A percentile compares a stretch with the other conserved stretches of the same genome.
These are phyloP conservation scores for Leccinum sublutescens DNA, from an alignment of 768 basidiomycete genomes.

Conservation along the genomic window DNA sequence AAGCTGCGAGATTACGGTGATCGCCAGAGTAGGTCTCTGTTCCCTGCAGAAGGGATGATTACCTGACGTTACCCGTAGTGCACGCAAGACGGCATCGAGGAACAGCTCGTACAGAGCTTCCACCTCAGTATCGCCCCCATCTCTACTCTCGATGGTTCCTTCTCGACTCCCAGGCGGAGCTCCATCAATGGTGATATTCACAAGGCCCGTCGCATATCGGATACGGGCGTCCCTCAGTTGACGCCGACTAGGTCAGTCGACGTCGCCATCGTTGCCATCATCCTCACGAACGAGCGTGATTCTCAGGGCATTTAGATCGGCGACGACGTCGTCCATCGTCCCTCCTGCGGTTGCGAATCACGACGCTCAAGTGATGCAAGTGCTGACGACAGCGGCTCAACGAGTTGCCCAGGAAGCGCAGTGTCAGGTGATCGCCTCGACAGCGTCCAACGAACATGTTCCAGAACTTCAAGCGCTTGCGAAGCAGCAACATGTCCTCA, in stretches of 20 bases:
- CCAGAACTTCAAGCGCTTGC: conserved; percentile 64
- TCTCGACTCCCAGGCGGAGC: conserved; percentile 44
- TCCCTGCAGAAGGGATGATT: not conserved
- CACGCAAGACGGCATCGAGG: conserved; percentile 72
- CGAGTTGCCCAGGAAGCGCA: conserved; percentile 75
- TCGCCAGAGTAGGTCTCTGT: conserved; percentile 61
- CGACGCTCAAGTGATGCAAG: conserved; percentile 74
- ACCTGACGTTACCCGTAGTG: conserved; percentile 36
- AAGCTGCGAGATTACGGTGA: conserved; percentile 69
- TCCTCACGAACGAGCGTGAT: conserved; percentile 7
- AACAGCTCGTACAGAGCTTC: conserved; percentile 63
- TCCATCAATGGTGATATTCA: conserved; percentile 45
- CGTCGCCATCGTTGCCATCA: not conserved
- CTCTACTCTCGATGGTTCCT: conserved; percentile 46
- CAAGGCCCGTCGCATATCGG: conserved; percentile 42
- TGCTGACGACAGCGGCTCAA: conserved; percentile 73
- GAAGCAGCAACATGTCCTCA: conserved; percentile 80
- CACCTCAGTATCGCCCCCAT: conserved; percentile 72
- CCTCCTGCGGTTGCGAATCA: conserved; percentile 39
- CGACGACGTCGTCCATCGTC: conserved; percentile 28
- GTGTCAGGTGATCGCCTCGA: conserved; percentile 58
- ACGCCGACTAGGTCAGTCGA: conserved; percentile 29
- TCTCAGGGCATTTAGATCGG: conserved; percentile 32
- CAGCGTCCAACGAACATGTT: conserved; percentile 43
- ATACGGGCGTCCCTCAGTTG: conserved; percentile 36